A percentile compares a stretch with the other conserved stretches of the same genome.
Evolutionary conservation across 1,139 yeast genomes (phyloP).

Genomic region (Pichia inconspicua): DNA sequence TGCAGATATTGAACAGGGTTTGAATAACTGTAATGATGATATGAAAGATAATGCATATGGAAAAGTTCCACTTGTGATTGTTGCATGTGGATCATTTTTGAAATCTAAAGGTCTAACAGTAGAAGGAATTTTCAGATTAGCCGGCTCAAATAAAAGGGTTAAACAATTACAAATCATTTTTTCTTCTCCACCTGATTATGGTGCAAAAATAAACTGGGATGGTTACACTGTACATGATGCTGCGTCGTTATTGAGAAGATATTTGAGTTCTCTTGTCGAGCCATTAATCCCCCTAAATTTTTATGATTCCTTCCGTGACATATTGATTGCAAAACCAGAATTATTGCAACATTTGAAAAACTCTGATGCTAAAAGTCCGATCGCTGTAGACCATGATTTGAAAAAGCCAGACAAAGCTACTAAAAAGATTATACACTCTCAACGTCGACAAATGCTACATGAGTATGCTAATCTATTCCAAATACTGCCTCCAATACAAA

Average conservation of each 20-base stretch:
- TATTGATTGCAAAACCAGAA: slow-evolving; percentile 54
- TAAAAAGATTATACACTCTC: slow-evolving; percentile 33
- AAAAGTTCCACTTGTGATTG: slow-evolving; percentile 81
- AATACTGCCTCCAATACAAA: slow-evolving; percentile 58
- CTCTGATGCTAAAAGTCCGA: slow-evolving; percentile 20
- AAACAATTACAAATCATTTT: slow-evolving; percentile 79
- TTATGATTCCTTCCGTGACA: slow-evolving; percentile 76
- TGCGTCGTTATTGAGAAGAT: slow-evolving; percentile 80
- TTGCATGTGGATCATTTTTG: slow-evolving; percentile 83
- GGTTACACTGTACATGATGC: slow-evolving; percentile 98
- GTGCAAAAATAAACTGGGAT: slow-evolving; percentile 82
- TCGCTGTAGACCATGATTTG: background rate
- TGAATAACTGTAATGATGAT: background rate
- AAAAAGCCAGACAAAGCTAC: slow-evolving; percentile 2
- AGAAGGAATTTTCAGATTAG: slow-evolving; percentile 90
- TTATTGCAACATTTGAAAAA: slow-evolving; percentile 56
- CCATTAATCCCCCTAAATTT: slow-evolving; percentile 77
- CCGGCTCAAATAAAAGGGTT: slow-evolving; percentile 84
- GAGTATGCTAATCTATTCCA: slow-evolving; percentile 66
- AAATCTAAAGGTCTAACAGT: slow-evolving; percentile 69
- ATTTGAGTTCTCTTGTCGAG: slow-evolving; percentile 81
- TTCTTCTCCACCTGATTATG: slow-evolving; percentile 83
- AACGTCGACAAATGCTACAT: slow-evolving; percentile 58
- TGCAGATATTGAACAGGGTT: slow-evolving; percentile 6
- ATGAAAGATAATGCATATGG: slow-evolving; percentile 59